Evolutionary conservation across 805 yeast species (phyloP), one percentile per base, ranked within the genome.

Genomic region (Wickerhamomyces silvicola): DNA sequence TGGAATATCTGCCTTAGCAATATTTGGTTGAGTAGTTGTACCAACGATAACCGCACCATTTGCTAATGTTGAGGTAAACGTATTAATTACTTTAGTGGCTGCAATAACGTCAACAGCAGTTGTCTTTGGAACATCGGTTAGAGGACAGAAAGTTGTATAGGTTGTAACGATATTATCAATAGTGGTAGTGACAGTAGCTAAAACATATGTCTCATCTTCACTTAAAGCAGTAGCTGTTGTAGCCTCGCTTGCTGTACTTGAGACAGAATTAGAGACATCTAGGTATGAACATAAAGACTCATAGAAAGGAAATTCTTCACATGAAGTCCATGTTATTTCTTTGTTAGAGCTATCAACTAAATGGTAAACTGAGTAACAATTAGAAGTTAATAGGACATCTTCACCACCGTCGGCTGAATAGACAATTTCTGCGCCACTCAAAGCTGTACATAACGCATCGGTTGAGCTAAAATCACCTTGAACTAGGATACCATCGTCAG

Each of bases 241-340:
- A 13, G 36, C 12, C 12, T 37, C 22, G 8, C 37, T 19, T 9
- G 27, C 28, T 5, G 35, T 19, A 18, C 24, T 10, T 13, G 31
- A n/a, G 26, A 24, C 11, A 18, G 6, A 16, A 7, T 7, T 26
- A 22, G 12, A 7, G 28, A 19, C n/a, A 23, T 6, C 19, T 11
- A 11, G 11, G 10, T 29, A 10, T 15, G 38, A 35, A 36, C 52
- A 48, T 5, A 37, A 21, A 3, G 37, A 13, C 23, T 39, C 32
- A 30, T 37, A 44, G 43, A 46, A 44, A 35, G 54, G 44, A 39
- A 42, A 50, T 30, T 50, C 55, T 13, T 31, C 36, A 38, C 55
- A 50, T 8, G 43, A 27, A 7, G 31, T 20, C 55, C 55, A 50
- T 12, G 38, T 37, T 18, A 50, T 30, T 4, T 26, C 31, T 14